A percentile compares a stretch with the other conserved stretches of the same genome.
phyloP scores from a whole-genome alignment of 2,329 filamentous ascomycete genomes.

The Fusarium aywerte region DNA sequence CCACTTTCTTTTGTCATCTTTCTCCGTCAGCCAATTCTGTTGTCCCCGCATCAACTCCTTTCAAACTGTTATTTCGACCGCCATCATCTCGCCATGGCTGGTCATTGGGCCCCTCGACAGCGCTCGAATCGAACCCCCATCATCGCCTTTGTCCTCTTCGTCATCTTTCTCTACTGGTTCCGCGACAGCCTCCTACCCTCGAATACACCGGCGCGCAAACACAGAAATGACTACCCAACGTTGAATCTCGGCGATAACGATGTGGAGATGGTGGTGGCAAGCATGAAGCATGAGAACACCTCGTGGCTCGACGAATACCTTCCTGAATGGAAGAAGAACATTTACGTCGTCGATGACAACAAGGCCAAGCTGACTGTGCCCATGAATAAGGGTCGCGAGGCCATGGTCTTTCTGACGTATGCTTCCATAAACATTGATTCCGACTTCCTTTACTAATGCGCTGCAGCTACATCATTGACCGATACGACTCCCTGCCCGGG shows the following conservation, averaged over 20 bases:
- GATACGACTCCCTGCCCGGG: slow-evolving; percentile 59
- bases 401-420: slow-evolving; percentile 63
- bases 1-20: slow-evolving; percentile 21
- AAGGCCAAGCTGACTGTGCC: slow-evolving; percentile 60
- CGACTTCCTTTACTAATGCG: slow-evolving; percentile 9
- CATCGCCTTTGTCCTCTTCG: slow-evolving; percentile 41
- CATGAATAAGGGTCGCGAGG: slow-evolving; percentile 62
- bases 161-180: slow-evolving; percentile 45
- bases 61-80: slow-evolving; percentile 7
- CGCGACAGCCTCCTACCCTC: slow-evolving; percentile 39
- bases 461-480: slow-evolving; percentile 60
- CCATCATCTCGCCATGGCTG: slow-evolving; percentile 36
- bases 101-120: slow-evolving; percentile 44
- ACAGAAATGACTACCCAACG: slow-evolving; percentile 26
- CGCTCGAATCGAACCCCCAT: slow-evolving; percentile 44
- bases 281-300: slow-evolving; percentile 49
- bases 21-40: neutral
- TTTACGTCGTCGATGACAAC: slow-evolving; percentile 66
- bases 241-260: slow-evolving; percentile 43
- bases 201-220: slow-evolving; percentile 22
- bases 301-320: slow-evolving; percentile 57
- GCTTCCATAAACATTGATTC: slow-evolving; percentile 4
- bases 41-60: neutral
- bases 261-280: slow-evolving; percentile 50
- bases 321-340: slow-evolving; percentile 60